These are phyloP conservation scores for Candida insectalens DNA, from an alignment of 805 yeast genomes.

Conservation along the genomic window DNA sequence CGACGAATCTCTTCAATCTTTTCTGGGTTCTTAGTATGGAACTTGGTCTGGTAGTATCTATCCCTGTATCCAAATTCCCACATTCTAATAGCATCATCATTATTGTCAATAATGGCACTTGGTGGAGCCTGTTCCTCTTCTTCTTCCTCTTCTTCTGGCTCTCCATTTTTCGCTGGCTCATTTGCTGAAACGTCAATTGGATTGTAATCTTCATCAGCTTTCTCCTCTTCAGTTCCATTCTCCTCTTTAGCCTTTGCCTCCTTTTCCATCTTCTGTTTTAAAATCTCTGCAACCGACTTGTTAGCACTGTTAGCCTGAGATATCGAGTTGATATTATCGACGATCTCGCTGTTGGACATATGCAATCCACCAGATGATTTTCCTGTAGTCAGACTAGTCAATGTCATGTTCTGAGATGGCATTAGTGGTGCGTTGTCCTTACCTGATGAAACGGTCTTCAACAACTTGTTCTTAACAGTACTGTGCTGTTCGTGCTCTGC, in stretches of 20 bases:
- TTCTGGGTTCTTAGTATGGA: constrained; percentile 45
- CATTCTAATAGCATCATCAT: constrained; percentile 46
- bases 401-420: constrained; percentile 64
- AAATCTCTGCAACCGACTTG: constrained; percentile 54
- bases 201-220: constrained; percentile 8
- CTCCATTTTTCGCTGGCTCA: constrained; percentile 2
- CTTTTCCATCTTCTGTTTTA: constrained; percentile 29
- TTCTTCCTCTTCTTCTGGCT: constrained; percentile 16
- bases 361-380: constrained; percentile 54
- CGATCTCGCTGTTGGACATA: constrained; percentile 62
- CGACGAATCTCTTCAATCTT: constrained; percentile 43
- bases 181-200: constrained; percentile 21
- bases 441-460: constrained; percentile 55
- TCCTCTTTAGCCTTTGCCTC: constrained; percentile 7
- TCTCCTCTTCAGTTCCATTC: constrained; percentile 8
- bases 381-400: constrained; percentile 63
- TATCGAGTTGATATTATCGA: constrained; percentile 48
- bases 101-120: constrained; percentile 27
- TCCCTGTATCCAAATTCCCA: constrained; percentile 84
- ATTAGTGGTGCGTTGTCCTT: constrained; percentile 66
- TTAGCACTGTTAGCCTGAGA: constrained; percentile 68
- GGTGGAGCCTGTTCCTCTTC: constrained; percentile 4
- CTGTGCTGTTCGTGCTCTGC: constrained; percentile 36
- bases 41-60: constrained; percentile 74
- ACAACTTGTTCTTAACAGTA: constrained; percentile 31